These are phyloP conservation scores for Ilyonectria destructans DNA, from an alignment of 2,329 filamentous ascomycete species.

Conservation along the genomic window DNA sequence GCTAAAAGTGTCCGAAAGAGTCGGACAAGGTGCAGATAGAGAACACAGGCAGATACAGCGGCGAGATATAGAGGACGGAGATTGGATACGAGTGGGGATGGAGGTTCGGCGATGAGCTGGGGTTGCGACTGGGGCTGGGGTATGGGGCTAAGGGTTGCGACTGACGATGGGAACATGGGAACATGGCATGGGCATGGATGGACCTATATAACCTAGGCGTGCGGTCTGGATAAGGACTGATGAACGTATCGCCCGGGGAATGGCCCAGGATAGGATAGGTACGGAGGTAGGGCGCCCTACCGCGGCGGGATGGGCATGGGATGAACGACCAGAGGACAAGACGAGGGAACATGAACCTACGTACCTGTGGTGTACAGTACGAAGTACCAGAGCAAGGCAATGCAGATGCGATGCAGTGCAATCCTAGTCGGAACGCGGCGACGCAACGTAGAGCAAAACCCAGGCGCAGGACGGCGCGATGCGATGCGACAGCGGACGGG, in stretches of 20 bases:
- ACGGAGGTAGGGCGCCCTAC: constrained; percentile 4
- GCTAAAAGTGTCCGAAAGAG: constrained; percentile 23
- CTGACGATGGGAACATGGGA: constrained; percentile 18
- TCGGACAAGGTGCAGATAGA: constrained; percentile 38
- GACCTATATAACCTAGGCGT: constrained; percentile 25
- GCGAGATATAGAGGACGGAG: constrained; percentile 32
- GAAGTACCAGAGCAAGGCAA: constrained; percentile 19
- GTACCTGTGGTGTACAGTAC: constrained; percentile 9
- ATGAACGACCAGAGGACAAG: neutral
- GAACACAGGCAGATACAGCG: constrained; percentile 32
- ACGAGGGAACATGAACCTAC: constrained; percentile 6
- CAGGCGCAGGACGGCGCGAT: constrained; percentile 24
- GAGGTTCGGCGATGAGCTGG: constrained; percentile 39
- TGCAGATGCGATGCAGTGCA: constrained; percentile 30
- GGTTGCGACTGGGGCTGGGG: constrained; percentile 40
- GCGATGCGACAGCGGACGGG: constrained; percentile 43
- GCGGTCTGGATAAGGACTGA: constrained; percentile 23
- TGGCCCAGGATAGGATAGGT: constrained; percentile 8
- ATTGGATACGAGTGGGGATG: constrained; percentile 37
- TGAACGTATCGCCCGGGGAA: neutral
- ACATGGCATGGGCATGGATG: constrained; percentile 24
- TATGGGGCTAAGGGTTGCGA: constrained; percentile 40
- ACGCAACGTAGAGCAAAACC: constrained; percentile 38
- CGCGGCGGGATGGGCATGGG: neutral
- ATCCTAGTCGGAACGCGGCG: constrained; percentile 34